These are phyloP conservation scores for Geranium rotundifolium DNA, from an alignment of 345 rosid genomes.

Conservation along the genomic window DNA sequence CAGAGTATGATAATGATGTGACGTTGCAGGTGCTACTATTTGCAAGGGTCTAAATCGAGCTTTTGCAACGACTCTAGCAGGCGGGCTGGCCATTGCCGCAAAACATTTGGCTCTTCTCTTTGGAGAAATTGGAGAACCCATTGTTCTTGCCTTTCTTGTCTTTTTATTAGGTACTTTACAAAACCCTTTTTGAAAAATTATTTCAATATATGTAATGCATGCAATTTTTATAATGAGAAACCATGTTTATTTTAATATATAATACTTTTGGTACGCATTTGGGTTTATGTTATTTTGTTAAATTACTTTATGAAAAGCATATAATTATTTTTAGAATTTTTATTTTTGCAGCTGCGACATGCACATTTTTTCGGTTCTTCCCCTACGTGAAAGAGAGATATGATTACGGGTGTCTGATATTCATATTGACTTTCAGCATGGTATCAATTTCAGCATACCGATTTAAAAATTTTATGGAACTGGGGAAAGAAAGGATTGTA, in stretches of 20 bases:
- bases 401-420: conserved; percentile 70
- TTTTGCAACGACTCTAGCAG: conserved; percentile 54
- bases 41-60: conserved; percentile 59
- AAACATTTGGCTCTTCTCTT: conserved; percentile 44
- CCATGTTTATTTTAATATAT: too few species aligned
- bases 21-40: conserved; percentile 53
- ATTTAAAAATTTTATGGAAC: conserved; percentile 33
- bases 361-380: conserved; percentile 60
- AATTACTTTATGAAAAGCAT: too few species aligned
- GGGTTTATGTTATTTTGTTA: neutral
- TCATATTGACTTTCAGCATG: conserved; percentile 67
- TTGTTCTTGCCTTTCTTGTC: conserved; percentile 56
- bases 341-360: conserved; percentile 49
- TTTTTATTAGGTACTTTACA: conserved; percentile 38
- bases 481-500: conserved; percentile 43
- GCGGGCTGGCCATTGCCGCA: conserved; percentile 52
- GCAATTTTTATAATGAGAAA: too few species aligned
- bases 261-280: too few species aligned
- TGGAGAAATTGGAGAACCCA: conserved; percentile 52
- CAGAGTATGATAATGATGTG: neutral
- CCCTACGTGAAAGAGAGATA: conserved; percentile 72
- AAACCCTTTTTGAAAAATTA: neutral
- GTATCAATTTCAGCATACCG: conserved; percentile 62
- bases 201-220: too few species aligned
- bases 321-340: too few species aligned